Evolutionary conservation across 306 rosid species (phyloP).

Genomic region (Vigna radiata): DNA sequence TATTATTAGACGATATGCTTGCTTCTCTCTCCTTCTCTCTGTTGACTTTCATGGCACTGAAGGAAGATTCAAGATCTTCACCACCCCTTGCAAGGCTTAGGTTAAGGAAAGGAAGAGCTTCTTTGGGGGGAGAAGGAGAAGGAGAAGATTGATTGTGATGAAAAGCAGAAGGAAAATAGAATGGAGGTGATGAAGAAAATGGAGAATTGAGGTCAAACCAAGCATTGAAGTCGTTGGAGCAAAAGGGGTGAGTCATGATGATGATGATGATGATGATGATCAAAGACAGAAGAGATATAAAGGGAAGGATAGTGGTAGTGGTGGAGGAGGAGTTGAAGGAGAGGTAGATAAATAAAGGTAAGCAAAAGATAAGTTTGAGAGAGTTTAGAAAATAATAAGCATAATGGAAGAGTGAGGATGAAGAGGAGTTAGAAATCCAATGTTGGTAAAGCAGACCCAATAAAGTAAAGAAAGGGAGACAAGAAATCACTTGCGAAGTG

Average conservation of each 20-base stretch:
- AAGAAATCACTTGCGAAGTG: conserved; percentile 73
- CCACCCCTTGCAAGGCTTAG: conserved; percentile 59
- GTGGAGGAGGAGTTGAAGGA: conserved; percentile 27
- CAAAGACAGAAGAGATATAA: conserved; percentile 39
- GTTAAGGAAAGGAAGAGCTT: conserved; percentile 80
- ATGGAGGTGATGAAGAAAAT: conserved; percentile 50
- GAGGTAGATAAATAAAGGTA: conserved; percentile 36
- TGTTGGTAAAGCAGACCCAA: conserved; percentile 57
- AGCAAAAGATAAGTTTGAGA: conserved; percentile 50
- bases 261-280: conserved; percentile 34
- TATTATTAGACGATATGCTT: conserved; percentile 33
- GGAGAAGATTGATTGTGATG: conserved; percentile 29
- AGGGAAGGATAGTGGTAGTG: conserved; percentile 33
- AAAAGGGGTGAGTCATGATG: conserved; percentile 74
- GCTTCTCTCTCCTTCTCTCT: conserved; percentile 43
- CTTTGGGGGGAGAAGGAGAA: conserved; percentile 56
- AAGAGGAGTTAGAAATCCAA: conserved; percentile 53
- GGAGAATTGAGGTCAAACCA: conserved; percentile 66
- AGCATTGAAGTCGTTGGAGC: conserved; percentile 55
- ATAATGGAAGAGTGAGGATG: conserved; percentile 45
- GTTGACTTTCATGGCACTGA: conserved; percentile 44
- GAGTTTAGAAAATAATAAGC: conserved; percentile 55
- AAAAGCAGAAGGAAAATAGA: conserved; percentile 45
- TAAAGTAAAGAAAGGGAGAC: conserved; percentile 57
- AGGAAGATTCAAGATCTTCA: conserved; percentile 52